Conservation (phyloP, 352 stramenopile genomes). For the Hyaloperonospora arabidopsidis region DNA sequence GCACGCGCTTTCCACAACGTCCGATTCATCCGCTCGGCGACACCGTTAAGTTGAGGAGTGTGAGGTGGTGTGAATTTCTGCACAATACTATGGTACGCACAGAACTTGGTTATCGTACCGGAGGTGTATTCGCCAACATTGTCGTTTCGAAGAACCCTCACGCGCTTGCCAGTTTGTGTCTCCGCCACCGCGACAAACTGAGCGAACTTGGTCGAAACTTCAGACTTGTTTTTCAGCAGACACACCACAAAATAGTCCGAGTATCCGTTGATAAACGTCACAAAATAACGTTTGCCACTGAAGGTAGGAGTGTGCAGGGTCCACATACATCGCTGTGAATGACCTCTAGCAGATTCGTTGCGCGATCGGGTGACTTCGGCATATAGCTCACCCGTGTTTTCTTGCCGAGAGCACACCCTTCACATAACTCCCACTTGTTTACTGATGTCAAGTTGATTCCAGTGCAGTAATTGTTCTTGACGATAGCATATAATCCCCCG, state of each 20-base stretch:
- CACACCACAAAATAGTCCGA: background rate
- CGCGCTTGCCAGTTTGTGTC: background rate
- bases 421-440: constrained; percentile 1
- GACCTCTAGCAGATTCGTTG: background rate
- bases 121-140: too few relatives aligned
- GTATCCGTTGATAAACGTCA: background rate
- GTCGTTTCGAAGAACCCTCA: background rate
- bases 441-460: background rate
- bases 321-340: constrained; percentile 7
- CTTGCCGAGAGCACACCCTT: background rate
- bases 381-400: background rate
- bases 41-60: background rate
- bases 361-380: background rate
- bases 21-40: background rate
- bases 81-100: background rate
- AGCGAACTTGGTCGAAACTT: background rate
- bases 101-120: background rate
- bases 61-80: background rate
- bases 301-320: background rate
- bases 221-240: background rate
- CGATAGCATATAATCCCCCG: background rate
- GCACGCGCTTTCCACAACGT: background rate
- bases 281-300: background rate
- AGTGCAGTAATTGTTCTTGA: background rate
- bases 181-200: background rate